These are phyloP conservation scores for Pichia sp. DNA, from an alignment of 1,139 yeast species.

Conservation along the genomic window DNA sequence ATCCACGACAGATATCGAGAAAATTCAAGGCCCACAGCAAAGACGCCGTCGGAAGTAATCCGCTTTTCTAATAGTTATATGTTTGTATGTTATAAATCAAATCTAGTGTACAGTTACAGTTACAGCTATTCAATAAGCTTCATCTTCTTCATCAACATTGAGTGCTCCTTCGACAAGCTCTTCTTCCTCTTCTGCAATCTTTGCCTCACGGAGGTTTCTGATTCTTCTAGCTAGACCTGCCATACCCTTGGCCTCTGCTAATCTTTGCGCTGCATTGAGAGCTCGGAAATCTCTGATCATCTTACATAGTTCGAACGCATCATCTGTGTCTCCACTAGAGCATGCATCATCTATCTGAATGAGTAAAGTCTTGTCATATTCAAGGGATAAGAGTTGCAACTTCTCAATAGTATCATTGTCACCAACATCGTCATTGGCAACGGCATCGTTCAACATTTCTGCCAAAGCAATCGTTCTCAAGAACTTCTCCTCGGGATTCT, in stretches of 20 bases:
- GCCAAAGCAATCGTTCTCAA: conserved; percentile 44
- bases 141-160: not conserved
- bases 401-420: conserved; percentile 38
- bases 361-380: conserved; percentile 67
- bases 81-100: no score
- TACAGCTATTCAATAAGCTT: no score
- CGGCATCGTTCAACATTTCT: conserved; percentile 39
- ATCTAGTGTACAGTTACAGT: no score
- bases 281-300: conserved; percentile 74
- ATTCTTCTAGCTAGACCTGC: conserved; percentile 60
- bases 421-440: conserved; percentile 33
- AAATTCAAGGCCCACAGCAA: conserved; percentile 25
- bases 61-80: not conserved
- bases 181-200: conserved; percentile 32
- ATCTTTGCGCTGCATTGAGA: conserved; percentile 72
- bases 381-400: conserved; percentile 41
- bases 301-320: conserved; percentile 64
- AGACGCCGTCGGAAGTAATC: conserved; percentile 2
- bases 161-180: conserved; percentile 1
- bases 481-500: conserved; percentile 35
- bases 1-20: conserved; percentile 59
- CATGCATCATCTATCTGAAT: conserved; percentile 76
- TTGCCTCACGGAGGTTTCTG: conserved; percentile 55
- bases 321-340: conserved; percentile 52
- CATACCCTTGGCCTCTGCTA: conserved; percentile 74